Evolutionary conservation across 2,329 filamentous ascomycete genomes (phyloP), one percentile per base, ranked within the genome.

Genomic region (Xylaria sp.): DNA sequence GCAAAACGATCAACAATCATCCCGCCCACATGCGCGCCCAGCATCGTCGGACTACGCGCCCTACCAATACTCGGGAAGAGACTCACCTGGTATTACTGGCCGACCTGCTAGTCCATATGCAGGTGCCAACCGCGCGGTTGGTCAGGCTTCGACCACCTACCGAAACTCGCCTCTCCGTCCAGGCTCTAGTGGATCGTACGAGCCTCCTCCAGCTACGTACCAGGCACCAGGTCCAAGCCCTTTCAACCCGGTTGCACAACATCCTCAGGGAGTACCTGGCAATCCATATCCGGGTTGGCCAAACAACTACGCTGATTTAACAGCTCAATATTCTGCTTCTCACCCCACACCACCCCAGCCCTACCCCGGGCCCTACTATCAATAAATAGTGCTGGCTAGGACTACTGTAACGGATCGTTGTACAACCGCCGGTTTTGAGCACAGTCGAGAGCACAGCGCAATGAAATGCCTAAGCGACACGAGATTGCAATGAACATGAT

Each of bases 141-240:
- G 79, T 23, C 79, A 82, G 54, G 77, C 79, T 36, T 74, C 81
- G 46, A 79, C 79, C 6, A 81, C 81, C 1, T 88, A 88, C 76
- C 82, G 85, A 65, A 86, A 84, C 74, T 86, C 84, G 1, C 84
- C 85, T 4, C 79, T 87, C 62, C 82, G 86, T 13, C 83, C 85
- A 3, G 85, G 84, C 5, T 82, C 82, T 6, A 81, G 79, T 33
- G 81, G 81, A 36, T 80, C 79, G 3, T 83, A 82, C 44, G 83
- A 85, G 64, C 81, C 82, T 6, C 78, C 81, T 38, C 77, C 79
- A 4, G 75, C 79, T 3, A 70, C 73, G 3, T 82, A 80, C 65
- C 74, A 75, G 63, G 65, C 66, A 5, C 72, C 73, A 11, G 73
- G 73, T 2, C 68, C 72, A 28, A 71, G 63, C 48, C 74, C 73